These are phyloP conservation scores for Fusarium musae DNA, from an alignment of 2,329 filamentous ascomycete genomes.

Conservation along the genomic window DNA sequence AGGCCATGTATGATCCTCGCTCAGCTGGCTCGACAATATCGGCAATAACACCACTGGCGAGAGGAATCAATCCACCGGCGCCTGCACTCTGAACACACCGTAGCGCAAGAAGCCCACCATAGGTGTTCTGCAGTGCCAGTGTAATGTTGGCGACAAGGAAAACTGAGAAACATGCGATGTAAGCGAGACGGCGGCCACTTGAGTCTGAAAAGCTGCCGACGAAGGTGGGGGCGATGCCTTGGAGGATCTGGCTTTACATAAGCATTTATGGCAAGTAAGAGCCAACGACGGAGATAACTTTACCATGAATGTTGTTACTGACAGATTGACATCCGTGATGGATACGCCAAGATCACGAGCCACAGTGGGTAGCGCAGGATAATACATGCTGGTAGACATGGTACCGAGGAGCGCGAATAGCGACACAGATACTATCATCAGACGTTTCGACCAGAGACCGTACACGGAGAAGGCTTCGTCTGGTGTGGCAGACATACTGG, in stretches of 20 bases:
- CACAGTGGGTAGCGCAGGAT: not conserved
- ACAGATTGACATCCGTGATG: not conserved
- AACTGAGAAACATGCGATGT: not conserved
- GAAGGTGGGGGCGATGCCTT: not conserved
- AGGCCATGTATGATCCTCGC: not conserved
- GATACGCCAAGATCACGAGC: not conserved
- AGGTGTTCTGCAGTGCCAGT: not conserved
- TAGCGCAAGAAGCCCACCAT: not conserved
- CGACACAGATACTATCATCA: not conserved
- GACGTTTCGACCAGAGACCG: not conserved
- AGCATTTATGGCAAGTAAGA: not conserved
- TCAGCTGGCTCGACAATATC: not conserved
- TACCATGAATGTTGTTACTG: not conserved
- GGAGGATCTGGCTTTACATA: not conserved
- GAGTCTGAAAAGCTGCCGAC: not conserved
- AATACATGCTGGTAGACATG: not conserved
- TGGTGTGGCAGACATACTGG: not conserved
- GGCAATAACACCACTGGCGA: not conserved
- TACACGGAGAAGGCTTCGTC: not conserved
- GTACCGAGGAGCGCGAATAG: not conserved
- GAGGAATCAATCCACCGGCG: not conserved
- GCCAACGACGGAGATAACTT: not conserved
- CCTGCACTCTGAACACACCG: not conserved
- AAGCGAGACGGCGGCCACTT: not conserved
- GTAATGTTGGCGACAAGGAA: not conserved